A percentile compares a stretch with the other conserved stretches of the same genome.
Conservation (phyloP, 23 red algal genomes). For the Gracilaria gracilis region DNA sequence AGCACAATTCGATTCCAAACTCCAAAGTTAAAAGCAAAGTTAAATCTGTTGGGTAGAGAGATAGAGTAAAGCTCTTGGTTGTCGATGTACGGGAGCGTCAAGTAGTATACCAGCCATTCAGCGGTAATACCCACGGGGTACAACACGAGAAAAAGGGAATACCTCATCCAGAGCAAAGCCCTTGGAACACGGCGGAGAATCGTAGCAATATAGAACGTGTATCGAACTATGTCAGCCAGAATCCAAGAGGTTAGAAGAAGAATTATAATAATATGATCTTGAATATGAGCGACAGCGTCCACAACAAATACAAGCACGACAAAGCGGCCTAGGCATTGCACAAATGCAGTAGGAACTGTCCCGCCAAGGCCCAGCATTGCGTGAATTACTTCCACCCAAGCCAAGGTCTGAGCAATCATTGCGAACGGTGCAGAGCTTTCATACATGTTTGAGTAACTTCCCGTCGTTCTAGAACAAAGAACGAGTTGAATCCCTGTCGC, state of each 20-base stretch:
- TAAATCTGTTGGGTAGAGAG: conserved; percentile 60
- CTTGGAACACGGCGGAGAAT: background rate
- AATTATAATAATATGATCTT: background rate
- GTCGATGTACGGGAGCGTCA: conserved; percentile 55
- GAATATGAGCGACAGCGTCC: conserved; percentile 39
- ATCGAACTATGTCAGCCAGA: conserved; percentile 69
- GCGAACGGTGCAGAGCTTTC: conserved; percentile 18
- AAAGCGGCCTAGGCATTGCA: conserved; percentile 54
- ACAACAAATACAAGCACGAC: conserved; percentile 66
- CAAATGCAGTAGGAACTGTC: conserved; percentile 42
- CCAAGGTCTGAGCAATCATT: conserved; percentile 37
- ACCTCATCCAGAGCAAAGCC: conserved; percentile 47
- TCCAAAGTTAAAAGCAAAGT: conserved; percentile 81
- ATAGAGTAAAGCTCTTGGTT: conserved; percentile 24
- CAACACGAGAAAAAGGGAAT: conserved; percentile 66
- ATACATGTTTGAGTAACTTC: background rate
- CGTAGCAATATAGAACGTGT: conserved; percentile 64
- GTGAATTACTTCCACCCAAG: conserved; percentile 67
- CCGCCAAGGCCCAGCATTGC: conserved; percentile 62
- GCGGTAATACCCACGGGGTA: conserved; percentile 67
- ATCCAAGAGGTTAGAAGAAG: conserved; percentile 43
- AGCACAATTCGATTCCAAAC: conserved; percentile 68
- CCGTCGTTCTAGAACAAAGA: background rate
- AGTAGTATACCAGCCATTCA: conserved; percentile 71
- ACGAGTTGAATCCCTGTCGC: background rate